A percentile compares a stretch with the other conserved stretches of the same genome.
phyloP scores from a whole-genome alignment of 208 protist species.

The Phytomonas serpens region DNA sequence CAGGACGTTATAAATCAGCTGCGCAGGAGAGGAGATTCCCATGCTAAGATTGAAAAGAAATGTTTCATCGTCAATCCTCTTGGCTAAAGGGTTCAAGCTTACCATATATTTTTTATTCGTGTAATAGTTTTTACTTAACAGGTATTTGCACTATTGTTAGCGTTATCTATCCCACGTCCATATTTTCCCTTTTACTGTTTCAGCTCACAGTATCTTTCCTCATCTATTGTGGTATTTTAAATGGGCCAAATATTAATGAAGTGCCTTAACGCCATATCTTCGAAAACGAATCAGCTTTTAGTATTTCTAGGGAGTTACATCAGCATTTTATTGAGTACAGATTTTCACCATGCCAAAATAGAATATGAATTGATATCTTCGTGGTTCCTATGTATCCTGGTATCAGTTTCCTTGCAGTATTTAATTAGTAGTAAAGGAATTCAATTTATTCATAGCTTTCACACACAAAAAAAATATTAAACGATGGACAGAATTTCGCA shows the following conservation, averaged over 20 bases:
- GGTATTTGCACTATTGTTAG: neutral
- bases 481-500: constrained; percentile 8
- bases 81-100: neutral
- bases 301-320: neutral
- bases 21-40: neutral
- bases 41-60: neutral
- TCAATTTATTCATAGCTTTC: constrained; percentile 11
- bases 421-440: neutral
- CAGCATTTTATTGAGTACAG: neutral
- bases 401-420: neutral
- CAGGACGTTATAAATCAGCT: neutral
- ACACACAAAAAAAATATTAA: neutral
- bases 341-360: neutral
- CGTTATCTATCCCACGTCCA: neutral
- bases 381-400: neutral
- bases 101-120: neutral
- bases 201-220: neutral
- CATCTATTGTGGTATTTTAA: neutral
- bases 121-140: neutral
- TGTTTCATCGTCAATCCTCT: neutral
- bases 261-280: neutral
- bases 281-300: neutral
- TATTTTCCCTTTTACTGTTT: neutral
- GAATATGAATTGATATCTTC: neutral
- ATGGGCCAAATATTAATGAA: neutral